Evolutionary conservation across 1,284 basidiomycete genomes (phyloP), one percentile per base, ranked within the genome.

Genomic region (Melampsora larici-populina): DNA sequence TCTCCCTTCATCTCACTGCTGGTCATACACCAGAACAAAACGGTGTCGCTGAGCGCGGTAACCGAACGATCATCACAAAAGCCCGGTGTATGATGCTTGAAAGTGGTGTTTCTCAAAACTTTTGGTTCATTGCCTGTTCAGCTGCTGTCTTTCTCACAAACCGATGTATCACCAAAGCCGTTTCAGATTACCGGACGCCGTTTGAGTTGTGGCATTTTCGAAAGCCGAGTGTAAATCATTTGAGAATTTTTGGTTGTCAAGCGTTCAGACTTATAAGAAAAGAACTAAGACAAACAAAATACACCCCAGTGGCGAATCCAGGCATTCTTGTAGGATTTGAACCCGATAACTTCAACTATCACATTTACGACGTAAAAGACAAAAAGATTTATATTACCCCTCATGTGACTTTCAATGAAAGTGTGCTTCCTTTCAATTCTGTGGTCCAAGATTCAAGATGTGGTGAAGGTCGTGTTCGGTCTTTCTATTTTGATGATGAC

Each of bases 41-140:
- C 63, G 18, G 63, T 3, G 11, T 65, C n/a, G 63, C 63, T 29
- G 63, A 65, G 40, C n/a, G 66, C 18, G 66, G 11, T 26, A 68
- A 68, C 40, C 1, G 18, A 17, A 68, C 66, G 17, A 49, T 68
- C 15, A 4, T 68, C 3, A 49, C 43, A 13, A 68, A 31, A 49
- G 29, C 66, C 4, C 2, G 66, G 17, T 43, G 33, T 9, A 21
- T 68, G 7, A 13, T 68, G 40, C 40, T 68, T 29, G 36, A 68
- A 29, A 29, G 36, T 4, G 49, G 49, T 36, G 3, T 68, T 8
- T 9, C 40, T 13, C 33, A 31, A 4, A 49, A 68, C 17, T 46
- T 29, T 29, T 49, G 66, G 66, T 29, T n/a, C 11, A 24, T 13
- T 9, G 58, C 26, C 9, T 18, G 15, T 11, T 15, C 18, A 9